phyloP scores from a whole-genome alignment of 2,329 filamentous ascomycete species.

The Dryadomyces quercus-mongolicae region DNA sequence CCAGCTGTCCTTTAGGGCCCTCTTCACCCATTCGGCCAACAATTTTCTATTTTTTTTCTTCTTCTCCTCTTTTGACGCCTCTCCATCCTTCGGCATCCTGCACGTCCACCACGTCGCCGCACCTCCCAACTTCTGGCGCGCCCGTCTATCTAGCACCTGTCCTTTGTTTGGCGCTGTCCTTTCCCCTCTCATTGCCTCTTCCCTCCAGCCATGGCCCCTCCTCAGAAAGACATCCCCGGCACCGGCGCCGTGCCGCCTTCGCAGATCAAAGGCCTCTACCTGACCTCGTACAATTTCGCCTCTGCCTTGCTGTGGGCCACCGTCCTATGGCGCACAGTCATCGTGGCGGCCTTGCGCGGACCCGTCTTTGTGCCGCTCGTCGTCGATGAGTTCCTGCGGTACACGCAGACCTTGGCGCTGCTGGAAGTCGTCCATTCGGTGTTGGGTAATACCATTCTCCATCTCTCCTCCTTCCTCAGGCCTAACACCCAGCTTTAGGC shows the following conservation, averaged over 20 bases:
- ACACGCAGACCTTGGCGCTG: conserved; percentile 72
- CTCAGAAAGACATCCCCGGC: conserved; percentile 2
- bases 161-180: not conserved
- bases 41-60: no score
- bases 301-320: conserved; percentile 68
- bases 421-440: conserved; percentile 77
- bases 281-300: conserved; percentile 73
- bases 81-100: no score
- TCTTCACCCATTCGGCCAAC: no score
- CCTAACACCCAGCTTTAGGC: conserved; percentile 36
- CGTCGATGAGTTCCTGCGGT: conserved; percentile 56
- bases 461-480: not conserved
- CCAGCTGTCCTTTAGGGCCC: not conserved
- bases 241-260: conserved; percentile 17
- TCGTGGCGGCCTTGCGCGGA: conserved; percentile 39
- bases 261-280: conserved; percentile 51
- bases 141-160: not conserved
- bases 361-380: conserved; percentile 47
- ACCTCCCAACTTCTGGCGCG: not conserved
- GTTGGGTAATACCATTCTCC: conserved; percentile 39
- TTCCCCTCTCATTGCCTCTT: not conserved
- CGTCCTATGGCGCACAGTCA: conserved; percentile 57
- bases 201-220: not conserved
- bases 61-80: no score
- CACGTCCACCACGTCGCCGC: not conserved